These are phyloP conservation scores for Teunomyces barrocoloradensis DNA, from an alignment of 805 yeast genomes.

Conservation along the genomic window DNA sequence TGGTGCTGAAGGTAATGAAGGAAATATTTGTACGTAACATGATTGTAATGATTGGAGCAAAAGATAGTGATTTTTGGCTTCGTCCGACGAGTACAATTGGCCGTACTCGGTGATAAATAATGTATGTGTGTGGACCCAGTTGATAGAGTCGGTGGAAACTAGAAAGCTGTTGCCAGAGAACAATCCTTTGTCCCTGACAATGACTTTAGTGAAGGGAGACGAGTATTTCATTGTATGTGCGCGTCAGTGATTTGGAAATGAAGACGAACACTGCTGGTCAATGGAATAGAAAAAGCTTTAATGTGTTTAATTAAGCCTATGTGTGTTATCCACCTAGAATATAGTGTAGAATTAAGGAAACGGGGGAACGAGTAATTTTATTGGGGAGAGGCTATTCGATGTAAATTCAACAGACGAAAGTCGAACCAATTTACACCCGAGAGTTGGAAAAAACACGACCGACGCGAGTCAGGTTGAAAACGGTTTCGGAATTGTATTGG, in stretches of 20 bases:
- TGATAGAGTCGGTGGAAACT: conserved; percentile 35
- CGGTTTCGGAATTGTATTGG: neutral
- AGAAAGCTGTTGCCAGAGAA: conserved; percentile 32
- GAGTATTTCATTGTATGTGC: conserved; percentile 3
- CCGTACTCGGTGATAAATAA: conserved; percentile 33
- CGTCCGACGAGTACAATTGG: conserved; percentile 31
- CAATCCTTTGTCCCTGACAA: conserved; percentile 32
- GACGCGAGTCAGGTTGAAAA: neutral
- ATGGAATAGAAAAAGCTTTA: neutral
- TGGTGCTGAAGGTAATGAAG: conserved; percentile 17
- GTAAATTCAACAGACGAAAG: conserved; percentile 2
- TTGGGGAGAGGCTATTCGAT: neutral
- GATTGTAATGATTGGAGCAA: conserved; percentile 37
- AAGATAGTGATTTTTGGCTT: conserved; percentile 26
- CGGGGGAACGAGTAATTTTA: neutral
- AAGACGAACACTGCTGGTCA: neutral
- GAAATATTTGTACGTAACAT: conserved; percentile 37
- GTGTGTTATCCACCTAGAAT: neutral
- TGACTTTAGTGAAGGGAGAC: conserved; percentile 30
- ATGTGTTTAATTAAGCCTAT: neutral
- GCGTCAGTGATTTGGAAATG: neutral
- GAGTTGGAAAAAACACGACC: conserved; percentile 2
- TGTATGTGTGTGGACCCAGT: conserved; percentile 34
- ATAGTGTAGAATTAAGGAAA: neutral
- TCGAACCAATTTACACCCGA: neutral